A percentile compares a stretch with the other conserved stretches of the same genome.
These are phyloP conservation scores for Entomophthora muscae DNA, from an alignment of 371 early-diverging fungal species.

Conservation along the genomic window DNA sequence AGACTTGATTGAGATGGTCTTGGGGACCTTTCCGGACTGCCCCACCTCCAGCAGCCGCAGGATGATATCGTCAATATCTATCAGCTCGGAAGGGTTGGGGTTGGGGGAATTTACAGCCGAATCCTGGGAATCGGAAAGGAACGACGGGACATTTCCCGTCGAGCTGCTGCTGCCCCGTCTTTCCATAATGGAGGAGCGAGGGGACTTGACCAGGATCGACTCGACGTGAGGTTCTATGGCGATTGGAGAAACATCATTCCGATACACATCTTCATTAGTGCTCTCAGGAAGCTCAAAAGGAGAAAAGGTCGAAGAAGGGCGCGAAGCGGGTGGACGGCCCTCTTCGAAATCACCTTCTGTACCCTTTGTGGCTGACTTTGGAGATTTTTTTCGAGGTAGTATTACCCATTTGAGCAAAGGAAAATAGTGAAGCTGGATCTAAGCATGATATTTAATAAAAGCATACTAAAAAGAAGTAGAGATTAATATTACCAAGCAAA, in stretches of 20 bases:
- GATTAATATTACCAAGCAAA: too few relatives aligned
- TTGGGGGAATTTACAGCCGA: not conserved
- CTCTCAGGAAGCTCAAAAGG: not conserved
- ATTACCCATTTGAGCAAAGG: not conserved
- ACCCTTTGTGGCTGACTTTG: not conserved
- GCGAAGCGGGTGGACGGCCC: not conserved
- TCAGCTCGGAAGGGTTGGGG: slow-evolving; percentile 14
- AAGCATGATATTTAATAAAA: too few relatives aligned
- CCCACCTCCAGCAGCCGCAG: slow-evolving; percentile 64
- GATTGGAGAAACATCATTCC: not conserved
- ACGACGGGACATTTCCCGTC: not conserved
- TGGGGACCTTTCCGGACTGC: slow-evolving; percentile 41
- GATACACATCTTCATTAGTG: not conserved
- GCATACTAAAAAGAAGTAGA: too few relatives aligned
- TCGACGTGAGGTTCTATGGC: not conserved
- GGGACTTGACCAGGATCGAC: slow-evolving; percentile 6
- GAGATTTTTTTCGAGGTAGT: not conserved
- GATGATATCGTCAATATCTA: slow-evolving; percentile 77
- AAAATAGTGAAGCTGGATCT: too few relatives aligned
- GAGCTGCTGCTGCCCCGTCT: slow-evolving; percentile 1
- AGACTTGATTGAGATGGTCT: slow-evolving; percentile 41
- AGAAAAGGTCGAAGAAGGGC: not conserved
- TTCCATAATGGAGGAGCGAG: not conserved
- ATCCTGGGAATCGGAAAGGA: not conserved
- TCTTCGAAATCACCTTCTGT: not conserved